These are phyloP conservation scores for Dalbergia cultrata DNA, from an alignment of 306 rosid genomes.

Conservation along the genomic window DNA sequence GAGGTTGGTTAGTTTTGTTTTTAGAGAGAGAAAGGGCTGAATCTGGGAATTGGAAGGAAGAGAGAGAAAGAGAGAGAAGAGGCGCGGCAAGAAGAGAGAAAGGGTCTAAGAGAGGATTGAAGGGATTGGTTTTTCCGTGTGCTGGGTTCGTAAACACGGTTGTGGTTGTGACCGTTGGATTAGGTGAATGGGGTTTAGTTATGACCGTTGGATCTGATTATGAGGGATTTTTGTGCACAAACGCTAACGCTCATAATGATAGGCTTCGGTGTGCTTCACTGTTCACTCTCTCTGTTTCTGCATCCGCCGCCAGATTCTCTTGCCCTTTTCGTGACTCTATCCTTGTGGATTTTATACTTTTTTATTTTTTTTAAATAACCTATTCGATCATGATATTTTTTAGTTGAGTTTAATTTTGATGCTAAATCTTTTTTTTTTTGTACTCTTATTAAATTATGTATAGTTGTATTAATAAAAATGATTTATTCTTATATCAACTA, in stretches of 20 bases:
- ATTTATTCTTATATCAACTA: too few species aligned
- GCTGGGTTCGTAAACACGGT: constrained; percentile 73
- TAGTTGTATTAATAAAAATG: too few species aligned
- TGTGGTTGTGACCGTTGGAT: constrained; percentile 59
- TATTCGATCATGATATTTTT: too few species aligned
- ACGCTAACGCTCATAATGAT: background rate
- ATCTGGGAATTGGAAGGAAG: constrained; percentile 42
- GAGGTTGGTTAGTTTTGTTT: background rate
- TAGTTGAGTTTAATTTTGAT: too few species aligned
- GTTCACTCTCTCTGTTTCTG: constrained; percentile 6
- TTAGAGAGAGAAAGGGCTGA: constrained; percentile 53
- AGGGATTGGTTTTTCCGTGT: constrained; percentile 61
- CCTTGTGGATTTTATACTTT: background rate
- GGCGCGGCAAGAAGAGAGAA: constrained; percentile 45
- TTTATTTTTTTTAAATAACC: background rate
- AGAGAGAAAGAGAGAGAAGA: constrained; percentile 38
- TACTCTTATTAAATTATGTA: too few species aligned
- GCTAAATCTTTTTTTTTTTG: too few species aligned
- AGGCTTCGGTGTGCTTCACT: background rate
- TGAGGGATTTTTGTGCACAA: constrained; percentile 44
- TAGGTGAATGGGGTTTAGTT: background rate
- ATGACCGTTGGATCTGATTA: constrained; percentile 54
- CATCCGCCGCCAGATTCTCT: constrained; percentile 70
- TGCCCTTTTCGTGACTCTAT: background rate
- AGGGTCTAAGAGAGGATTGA: constrained; percentile 66